Evolutionary conservation across 805 yeast species (phyloP).

Genomic region (Suhomyces canberraensis): DNA sequence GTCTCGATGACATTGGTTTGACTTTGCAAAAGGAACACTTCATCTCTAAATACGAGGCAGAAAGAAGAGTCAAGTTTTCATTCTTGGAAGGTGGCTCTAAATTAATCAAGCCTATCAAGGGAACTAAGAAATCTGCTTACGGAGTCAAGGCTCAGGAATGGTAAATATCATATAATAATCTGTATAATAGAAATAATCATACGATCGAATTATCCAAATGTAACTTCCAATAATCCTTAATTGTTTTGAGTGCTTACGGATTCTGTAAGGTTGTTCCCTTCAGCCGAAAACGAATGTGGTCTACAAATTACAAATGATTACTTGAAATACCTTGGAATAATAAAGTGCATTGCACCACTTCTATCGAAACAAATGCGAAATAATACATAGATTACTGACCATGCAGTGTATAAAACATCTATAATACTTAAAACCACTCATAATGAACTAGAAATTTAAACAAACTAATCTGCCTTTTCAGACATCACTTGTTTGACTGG

Average conservation of each 20-base stretch:
- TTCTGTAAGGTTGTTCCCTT: too few species aligned
- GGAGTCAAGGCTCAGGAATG: slow-evolving; percentile 75
- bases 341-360: too few species aligned
- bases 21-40: slow-evolving; percentile 84
- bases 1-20: slow-evolving; percentile 95
- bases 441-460: neutral
- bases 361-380: too few species aligned
- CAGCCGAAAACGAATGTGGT: too few species aligned
- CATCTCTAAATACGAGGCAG: slow-evolving; percentile 70
- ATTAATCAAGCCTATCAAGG: slow-evolving; percentile 60
- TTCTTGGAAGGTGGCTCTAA: slow-evolving; percentile 90
- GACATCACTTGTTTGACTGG: slow-evolving; percentile 85
- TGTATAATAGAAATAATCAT: neutral
- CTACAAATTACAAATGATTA: too few species aligned
- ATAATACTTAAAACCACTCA: neutral
- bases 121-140: slow-evolving; percentile 63
- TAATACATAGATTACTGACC: neutral
- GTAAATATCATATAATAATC: slow-evolving; percentile 34
- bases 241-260: too few species aligned
- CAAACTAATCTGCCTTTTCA: slow-evolving; percentile 28
- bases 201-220: neutral
- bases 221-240: too few species aligned
- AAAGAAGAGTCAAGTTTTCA: slow-evolving; percentile 76
- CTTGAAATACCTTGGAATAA: too few species aligned
- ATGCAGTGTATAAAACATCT: neutral